Base-by-base conservation (phyloP, 2,329 filamentous ascomycete genomes). In the Cylindrodendrum hubeiense region DNA sequence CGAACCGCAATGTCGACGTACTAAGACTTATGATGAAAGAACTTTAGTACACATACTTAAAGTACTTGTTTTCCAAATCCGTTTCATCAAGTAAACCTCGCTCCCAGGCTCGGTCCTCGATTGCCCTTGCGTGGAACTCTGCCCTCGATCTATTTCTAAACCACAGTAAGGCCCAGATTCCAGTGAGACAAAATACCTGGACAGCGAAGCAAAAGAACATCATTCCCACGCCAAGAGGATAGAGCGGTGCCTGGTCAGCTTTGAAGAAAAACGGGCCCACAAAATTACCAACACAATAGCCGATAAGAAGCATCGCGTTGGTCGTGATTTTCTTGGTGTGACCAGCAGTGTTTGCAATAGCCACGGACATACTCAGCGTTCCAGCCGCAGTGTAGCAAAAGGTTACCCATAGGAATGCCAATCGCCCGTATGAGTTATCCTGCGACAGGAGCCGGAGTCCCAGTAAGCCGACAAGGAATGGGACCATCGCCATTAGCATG, bases 251-350 rank as follows among this genome's bases (percentile, higher is more conserved):
- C 7, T 70, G 68, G 0, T 57, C 64, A 0, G 77, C 62, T 30
- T 76, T 74, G 19, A 83, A 83, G 30, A 81, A 81, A 52, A 80
- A 75, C 0, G 82, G 81, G 0, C 75, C 80, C 3, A 82, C 77
- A 53, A 83, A 80, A 52, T 83, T 83, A 1, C 78, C 77, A 0
- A 71, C 41, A 26, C 75, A 77, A 53, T 78, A 87, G 0, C 82
- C 83, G 4, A 86, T 77, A 37, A 86, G 81, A 1, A 84, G 76
- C 17, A 84, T 75, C 2, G 85, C 75, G 22, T 85, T 85, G 2
- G 78, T 74, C 0, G 83, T 84, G 0, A 76, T 76, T 51, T 83
- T 79, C 53, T 81, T 81, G 0, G 79, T 81, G 30, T 81, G 77
- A 0, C 79, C 78, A 0, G 79, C 77, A 3, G 76, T 73, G 6